These are phyloP conservation scores for Ceratocystis variospora DNA, from an alignment of 2,329 filamentous ascomycete genomes.

Conservation along the genomic window DNA sequence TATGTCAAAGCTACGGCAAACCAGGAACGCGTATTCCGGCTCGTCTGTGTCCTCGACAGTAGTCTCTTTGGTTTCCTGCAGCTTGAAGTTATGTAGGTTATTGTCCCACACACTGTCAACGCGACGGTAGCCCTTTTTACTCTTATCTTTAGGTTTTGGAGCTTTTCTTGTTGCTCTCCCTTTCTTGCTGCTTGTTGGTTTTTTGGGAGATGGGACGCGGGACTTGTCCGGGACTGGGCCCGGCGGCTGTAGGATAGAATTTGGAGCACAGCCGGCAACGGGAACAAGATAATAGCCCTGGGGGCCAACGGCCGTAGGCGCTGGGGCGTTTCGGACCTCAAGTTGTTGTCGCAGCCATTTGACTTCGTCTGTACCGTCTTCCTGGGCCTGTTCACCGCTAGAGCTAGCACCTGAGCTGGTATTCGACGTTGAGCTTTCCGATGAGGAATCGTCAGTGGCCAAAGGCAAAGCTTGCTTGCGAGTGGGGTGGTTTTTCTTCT, in stretches of 20 bases:
- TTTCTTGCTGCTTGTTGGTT: background rate
- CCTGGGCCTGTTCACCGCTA: background rate
- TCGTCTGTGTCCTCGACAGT: conserved; percentile 27
- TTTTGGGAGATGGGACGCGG: too few relatives aligned
- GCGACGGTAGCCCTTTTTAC: conserved; percentile 27
- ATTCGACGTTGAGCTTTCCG: background rate
- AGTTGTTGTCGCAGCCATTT: background rate
- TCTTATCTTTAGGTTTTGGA: background rate
- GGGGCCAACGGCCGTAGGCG: too few relatives aligned
- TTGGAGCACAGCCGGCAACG: too few relatives aligned
- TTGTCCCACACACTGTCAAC: conserved; percentile 43
- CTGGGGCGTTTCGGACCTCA: background rate
- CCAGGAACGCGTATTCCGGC: background rate
- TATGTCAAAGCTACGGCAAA: background rate
- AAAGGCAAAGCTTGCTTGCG: background rate
- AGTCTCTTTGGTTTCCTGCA: conserved; percentile 40
- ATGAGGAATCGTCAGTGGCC: background rate
- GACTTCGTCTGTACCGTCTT: background rate
- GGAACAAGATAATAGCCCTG: too few relatives aligned
- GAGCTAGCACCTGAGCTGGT: background rate
- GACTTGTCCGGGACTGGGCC: too few relatives aligned
- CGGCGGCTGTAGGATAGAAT: too few relatives aligned
- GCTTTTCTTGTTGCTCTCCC: background rate
- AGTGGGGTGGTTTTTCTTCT: background rate
- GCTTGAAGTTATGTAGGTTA: conserved; percentile 36